These are phyloP conservation scores for Ceratorhiza oryzae-sativae DNA, from an alignment of 1,284 basidiomycete species.

Conservation along the genomic window DNA sequence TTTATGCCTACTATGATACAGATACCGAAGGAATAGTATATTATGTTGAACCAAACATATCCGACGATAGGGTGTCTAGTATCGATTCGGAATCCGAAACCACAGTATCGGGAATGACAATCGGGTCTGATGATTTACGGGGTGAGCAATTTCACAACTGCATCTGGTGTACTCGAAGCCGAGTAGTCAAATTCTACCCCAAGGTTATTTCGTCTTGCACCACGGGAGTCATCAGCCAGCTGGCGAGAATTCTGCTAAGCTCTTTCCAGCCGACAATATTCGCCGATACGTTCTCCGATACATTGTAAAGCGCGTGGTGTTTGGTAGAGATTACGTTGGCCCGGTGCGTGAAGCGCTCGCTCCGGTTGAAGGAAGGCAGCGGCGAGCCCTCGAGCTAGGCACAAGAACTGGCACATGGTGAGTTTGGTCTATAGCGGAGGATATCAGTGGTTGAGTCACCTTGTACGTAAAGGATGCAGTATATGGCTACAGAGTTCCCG, in stretches of 20 bases:
- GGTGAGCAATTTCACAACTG: neutral
- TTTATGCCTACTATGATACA: neutral
- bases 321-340: neutral
- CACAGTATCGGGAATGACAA: neutral
- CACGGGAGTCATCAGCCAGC: constrained; percentile 20
- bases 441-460: neutral
- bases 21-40: neutral
- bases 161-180: neutral
- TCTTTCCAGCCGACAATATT: neutral
- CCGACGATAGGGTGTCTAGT: neutral
- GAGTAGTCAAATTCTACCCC: neutral
- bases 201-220: constrained; percentile 14
- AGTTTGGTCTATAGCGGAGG: neutral
- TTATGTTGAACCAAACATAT: neutral
- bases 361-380: neutral
- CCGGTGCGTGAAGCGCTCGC: neutral
- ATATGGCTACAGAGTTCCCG: constrained; percentile 22
- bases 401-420: constrained; percentile 20
- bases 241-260: neutral
- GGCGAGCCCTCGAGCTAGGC: neutral
- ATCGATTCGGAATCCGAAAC: neutral
- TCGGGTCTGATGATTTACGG: neutral
- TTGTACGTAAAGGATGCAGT: neutral
- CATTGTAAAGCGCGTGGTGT: neutral
- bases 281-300: constrained; percentile 8